These are phyloP conservation scores for Microglena sp. DNA, from an alignment of 139 green algal genomes.

Conservation along the genomic window DNA sequence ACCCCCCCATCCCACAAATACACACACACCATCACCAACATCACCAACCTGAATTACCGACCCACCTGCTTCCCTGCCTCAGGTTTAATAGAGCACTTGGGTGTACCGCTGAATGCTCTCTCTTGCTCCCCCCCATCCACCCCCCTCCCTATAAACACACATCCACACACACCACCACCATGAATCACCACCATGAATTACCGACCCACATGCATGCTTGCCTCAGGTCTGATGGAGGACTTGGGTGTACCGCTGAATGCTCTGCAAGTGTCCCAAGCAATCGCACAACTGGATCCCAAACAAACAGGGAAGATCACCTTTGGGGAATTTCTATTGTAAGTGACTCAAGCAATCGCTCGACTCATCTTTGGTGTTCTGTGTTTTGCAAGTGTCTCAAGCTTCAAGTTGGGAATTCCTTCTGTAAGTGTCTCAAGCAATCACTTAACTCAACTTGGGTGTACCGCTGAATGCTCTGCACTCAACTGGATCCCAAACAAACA, in stretches of 20 bases:
- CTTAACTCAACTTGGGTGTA: conserved; percentile 47
- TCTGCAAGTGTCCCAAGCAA: conserved; percentile 43
- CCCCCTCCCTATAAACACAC: neutral
- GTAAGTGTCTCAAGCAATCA: too few species aligned
- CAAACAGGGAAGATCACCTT: conserved; percentile 39
- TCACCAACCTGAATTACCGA: too few species aligned
- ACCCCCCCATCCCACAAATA: too few species aligned
- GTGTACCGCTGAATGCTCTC: too few species aligned
- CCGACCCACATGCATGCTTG: neutral
- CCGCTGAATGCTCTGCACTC: conserved; percentile 34
- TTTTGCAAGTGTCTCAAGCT: too few species aligned
- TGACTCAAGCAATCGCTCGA: too few species aligned
- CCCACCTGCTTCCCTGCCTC: too few species aligned
- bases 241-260: conserved; percentile 37
- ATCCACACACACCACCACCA: too few species aligned
- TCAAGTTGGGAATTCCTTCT: too few species aligned
- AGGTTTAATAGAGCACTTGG: too few species aligned
- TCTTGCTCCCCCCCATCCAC: neutral
- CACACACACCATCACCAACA: too few species aligned
- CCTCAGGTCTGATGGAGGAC: conserved; percentile 39
- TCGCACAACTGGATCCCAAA: conserved; percentile 43
- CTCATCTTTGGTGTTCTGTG: too few species aligned
- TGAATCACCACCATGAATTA: neutral
- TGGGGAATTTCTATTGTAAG: conserved; percentile 61
- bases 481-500: conserved; percentile 35